These are phyloP conservation scores for Solanum pennellii DNA, from an alignment of 257 asterid species.

Conservation along the genomic window DNA sequence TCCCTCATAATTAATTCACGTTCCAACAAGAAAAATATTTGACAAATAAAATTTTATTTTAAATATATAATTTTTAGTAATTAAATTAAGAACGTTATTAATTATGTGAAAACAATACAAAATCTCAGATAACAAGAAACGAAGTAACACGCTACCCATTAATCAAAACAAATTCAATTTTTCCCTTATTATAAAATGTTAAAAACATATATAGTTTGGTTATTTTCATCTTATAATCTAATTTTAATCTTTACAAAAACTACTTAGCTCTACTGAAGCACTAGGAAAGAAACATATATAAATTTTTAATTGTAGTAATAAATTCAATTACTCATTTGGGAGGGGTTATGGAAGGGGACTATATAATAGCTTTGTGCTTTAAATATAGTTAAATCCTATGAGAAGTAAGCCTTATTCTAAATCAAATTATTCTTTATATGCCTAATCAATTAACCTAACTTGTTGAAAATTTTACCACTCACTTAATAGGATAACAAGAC, in stretches of 20 bases:
- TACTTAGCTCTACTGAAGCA: background rate
- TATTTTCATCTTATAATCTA: background rate
- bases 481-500: background rate
- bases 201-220: no score
- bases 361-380: background rate
- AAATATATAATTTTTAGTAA: background rate
- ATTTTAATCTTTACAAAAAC: no score
- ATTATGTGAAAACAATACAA: no score
- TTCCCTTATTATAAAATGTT: background rate
- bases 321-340: background rate
- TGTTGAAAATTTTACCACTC: background rate
- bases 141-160: background rate
- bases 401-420: background rate
- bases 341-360: background rate
- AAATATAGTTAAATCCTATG: background rate
- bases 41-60: background rate
- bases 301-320: background rate
- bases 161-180: no score
- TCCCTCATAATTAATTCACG: no score
- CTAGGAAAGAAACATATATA: background rate
- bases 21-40: no score
- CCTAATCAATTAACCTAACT: background rate
- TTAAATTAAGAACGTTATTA: no score
- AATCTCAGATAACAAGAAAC: background rate
- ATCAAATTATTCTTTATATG: no score